Evolutionary conservation across 345 rosid species (phyloP).

Genomic region (Euphorbia tirucalli): DNA sequence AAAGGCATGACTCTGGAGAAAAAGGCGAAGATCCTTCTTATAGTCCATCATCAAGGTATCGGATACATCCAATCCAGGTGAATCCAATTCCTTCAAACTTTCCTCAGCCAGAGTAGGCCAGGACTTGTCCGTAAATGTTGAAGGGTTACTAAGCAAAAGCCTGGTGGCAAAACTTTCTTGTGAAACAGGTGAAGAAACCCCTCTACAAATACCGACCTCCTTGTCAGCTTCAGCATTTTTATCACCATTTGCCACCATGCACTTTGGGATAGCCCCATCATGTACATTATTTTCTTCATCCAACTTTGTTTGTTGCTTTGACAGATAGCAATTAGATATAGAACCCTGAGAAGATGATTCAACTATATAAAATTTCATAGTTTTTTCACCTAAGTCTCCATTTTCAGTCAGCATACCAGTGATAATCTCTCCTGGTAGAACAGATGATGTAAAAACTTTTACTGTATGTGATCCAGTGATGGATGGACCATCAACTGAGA

Average conservation of each 20-base stretch:
- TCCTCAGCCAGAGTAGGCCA: slow-evolving; percentile 32
- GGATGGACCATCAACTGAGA: slow-evolving; percentile 33
- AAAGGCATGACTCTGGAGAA: slow-evolving; percentile 56
- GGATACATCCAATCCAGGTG: slow-evolving; percentile 30
- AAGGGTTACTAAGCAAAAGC: slow-evolving; percentile 41
- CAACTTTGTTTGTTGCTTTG: slow-evolving; percentile 36
- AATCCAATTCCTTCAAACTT: slow-evolving; percentile 30
- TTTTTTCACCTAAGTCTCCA: slow-evolving; percentile 32
- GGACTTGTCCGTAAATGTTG: slow-evolving; percentile 32
- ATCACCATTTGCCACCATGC: slow-evolving; percentile 20
- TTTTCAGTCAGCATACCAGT: slow-evolving; percentile 17
- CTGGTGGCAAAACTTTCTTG: slow-evolving; percentile 66
- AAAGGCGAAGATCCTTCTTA: slow-evolving; percentile 64
- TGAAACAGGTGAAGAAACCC: slow-evolving; percentile 67
- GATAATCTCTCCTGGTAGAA: slow-evolving; percentile 15
- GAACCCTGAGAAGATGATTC: slow-evolving; percentile 64
- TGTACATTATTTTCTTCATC: slow-evolving; percentile 29
- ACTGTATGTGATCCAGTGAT: slow-evolving; percentile 25
- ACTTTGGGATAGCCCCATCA: slow-evolving; percentile 32
- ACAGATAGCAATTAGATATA: slow-evolving; percentile 50
- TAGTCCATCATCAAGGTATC: slow-evolving; percentile 36
- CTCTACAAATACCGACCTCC: slow-evolving; percentile 39
- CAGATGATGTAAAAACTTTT: slow-evolving; percentile 17
- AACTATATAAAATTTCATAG: slow-evolving; percentile 43
- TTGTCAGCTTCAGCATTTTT: slow-evolving; percentile 34